Evolutionary conservation across 2,329 filamentous ascomycete species (phyloP), one percentile per base, ranked within the genome.

Genomic region (Sphaerulina musiva): DNA sequence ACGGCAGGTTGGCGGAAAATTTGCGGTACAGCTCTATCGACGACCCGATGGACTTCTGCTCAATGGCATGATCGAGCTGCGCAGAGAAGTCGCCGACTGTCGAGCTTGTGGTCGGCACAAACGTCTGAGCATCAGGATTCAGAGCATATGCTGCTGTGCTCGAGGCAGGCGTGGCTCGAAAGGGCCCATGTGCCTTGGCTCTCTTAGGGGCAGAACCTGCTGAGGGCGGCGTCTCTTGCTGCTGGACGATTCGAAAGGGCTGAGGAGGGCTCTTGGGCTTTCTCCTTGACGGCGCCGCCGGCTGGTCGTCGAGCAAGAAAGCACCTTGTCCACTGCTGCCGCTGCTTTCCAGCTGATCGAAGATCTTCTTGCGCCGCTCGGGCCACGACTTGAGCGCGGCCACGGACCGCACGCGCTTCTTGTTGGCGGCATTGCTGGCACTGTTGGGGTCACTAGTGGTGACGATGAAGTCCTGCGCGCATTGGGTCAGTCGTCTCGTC

Each of bases 311-410:
- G 29, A 62, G 48, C 11, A 62, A 43, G 41, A 62, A 62, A 40
- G 60, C 60, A 42, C 58, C 54, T 26, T 58, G 60, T 11, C 60
- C 60, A 36, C 49, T 58, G 17, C 56, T 56, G 31, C 52, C 48
- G 23, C 42, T 48, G 23, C 45, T 48, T 40, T 62, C 59, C 14
- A 62, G 52, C 53, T 63, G 59, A 32, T 62, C 59, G 17, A 63
- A 64, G 41, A 62, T 62, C 47, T 62, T 62, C 54, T 61, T 64
- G 10, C 64, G 54, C 12, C 62, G 56, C 51, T 63, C 62, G 26
- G 62, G 65, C 65, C 59, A 67, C 43, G 59, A 66, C 45, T 62
- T 63, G 41, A 66, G 53, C 1, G 66, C 66, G 4, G 66, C 66
- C 10, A 63, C 60, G 1, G 60, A 63, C 4, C 66, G 60, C 4